phyloP scores from a whole-genome alignment of 1,139 yeast genomes.

The Saccharomyces uvarum region DNA sequence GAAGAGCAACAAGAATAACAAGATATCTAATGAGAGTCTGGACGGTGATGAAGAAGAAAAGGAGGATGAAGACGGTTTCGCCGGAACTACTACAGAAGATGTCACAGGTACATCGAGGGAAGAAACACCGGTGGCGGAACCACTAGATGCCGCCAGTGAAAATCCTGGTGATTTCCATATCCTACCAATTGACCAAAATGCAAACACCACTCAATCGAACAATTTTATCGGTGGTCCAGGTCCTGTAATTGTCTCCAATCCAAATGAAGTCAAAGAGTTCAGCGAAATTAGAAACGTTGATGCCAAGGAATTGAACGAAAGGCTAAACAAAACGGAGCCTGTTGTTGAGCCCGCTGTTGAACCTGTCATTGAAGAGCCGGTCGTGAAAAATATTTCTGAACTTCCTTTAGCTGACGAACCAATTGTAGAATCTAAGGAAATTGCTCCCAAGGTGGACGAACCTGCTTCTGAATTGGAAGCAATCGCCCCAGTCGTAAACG shows the following conservation, averaged over 20 bases:
- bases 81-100: background rate
- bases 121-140: background rate
- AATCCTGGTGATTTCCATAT: conserved; percentile 2
- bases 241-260: conserved; percentile 40
- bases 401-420: background rate
- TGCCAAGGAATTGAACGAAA: conserved; percentile 20
- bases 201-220: conserved; percentile 2
- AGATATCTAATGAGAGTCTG: background rate
- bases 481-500: background rate
- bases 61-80: background rate
- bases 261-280: conserved; percentile 43
- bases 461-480: background rate
- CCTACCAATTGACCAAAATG: conserved; percentile 1
- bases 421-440: background rate
- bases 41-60: background rate
- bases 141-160: background rate
- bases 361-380: background rate
- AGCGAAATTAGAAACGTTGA: conserved; percentile 35
- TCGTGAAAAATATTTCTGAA: background rate
- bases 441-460: background rate
- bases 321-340: conserved; percentile 15
- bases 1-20: background rate
- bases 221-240: conserved; percentile 11
- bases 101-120: background rate
- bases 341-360: conserved; percentile 1